phyloP scores from a whole-genome alignment of 768 basidiomycete genomes.

The Amanita rubescens region DNA sequence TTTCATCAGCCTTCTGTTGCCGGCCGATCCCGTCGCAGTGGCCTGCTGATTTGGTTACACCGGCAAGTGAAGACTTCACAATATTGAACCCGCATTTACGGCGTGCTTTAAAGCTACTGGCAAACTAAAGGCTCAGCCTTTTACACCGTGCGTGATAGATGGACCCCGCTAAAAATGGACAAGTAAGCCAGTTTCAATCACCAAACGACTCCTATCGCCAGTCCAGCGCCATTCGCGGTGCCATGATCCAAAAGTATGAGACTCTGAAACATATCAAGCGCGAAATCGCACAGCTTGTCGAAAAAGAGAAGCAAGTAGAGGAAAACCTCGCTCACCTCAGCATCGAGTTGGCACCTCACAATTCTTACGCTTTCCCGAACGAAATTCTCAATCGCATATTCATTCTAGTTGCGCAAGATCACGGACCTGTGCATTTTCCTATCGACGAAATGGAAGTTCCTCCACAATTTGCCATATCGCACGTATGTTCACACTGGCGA shows the following conservation, averaged over 20 bases:
- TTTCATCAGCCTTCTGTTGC: too few species aligned
- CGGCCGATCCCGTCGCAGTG: too few species aligned
- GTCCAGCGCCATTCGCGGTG: too few species aligned
- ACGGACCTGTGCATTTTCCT: background rate
- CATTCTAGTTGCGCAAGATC: background rate
- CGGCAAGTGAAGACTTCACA: too few species aligned
- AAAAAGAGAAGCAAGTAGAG: background rate
- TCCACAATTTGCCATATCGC: background rate
- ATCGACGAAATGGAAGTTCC: background rate
- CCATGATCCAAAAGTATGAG: background rate
- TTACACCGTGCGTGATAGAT: too few species aligned
- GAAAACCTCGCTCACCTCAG: background rate
- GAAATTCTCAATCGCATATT: background rate
- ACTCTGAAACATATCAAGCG: background rate
- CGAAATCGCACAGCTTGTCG: background rate
- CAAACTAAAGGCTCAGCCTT: too few species aligned
- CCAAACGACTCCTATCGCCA: too few species aligned
- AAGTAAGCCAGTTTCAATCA: too few species aligned
- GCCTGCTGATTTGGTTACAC: too few species aligned
- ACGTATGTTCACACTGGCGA: background rate
- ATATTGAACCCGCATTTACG: too few species aligned
- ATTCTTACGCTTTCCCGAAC: background rate
- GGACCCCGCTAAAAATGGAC: too few species aligned
- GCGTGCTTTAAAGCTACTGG: too few species aligned
- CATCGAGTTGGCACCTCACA: background rate